Evolutionary conservation across 257 asterid genomes (phyloP), one percentile per base, ranked within the genome.

Genomic region (Solanum bulbocastanum): DNA sequence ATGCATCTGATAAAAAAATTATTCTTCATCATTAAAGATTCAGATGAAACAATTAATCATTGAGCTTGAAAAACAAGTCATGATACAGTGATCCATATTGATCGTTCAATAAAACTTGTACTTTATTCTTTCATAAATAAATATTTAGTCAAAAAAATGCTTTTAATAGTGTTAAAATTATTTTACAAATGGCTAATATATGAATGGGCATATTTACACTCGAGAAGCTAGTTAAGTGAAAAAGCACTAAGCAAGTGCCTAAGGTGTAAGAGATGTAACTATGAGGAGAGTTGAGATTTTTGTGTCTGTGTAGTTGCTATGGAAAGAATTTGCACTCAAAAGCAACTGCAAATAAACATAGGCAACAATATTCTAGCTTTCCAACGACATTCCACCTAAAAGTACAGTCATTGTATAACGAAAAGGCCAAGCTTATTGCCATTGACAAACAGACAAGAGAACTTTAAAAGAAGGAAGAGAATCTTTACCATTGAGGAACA

Each of bases 401-500:
- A 79, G 65, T 15, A 46, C 65, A 79, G 84, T 30, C 84, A 27
- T 78, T 25, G n/a, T 78, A 42, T 42, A 14, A 25, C 4, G 42
- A 78, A 78, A 78, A 78, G 9, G 65, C 84, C 65, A 78, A 78
- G 37, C 65, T 15, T 27, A 78, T 42, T 14, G 37, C 62, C 60
- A 42, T 44, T 15, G 15, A 42, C 65, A 78, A 78, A 42, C 37
- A 27, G 62, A 44, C 25, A 42, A 44, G 62, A 25, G n/a, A 78
- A 78, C 37, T 14, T 14, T 0, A 23, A 78, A 78, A 46, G 4
- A 78, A 78, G 39, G n/a, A 42, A 14, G 25, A 86, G 23, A 71
- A 71, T 56, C 32, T 15, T 75, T 91, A 91, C 94, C 94, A 65
- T 73, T 56, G 36, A 88, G 32, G 84, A 90, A 90, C 18, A 13